Evolutionary conservation across 345 rosid species (phyloP).

Genomic region (Hibiscus syriacus): DNA sequence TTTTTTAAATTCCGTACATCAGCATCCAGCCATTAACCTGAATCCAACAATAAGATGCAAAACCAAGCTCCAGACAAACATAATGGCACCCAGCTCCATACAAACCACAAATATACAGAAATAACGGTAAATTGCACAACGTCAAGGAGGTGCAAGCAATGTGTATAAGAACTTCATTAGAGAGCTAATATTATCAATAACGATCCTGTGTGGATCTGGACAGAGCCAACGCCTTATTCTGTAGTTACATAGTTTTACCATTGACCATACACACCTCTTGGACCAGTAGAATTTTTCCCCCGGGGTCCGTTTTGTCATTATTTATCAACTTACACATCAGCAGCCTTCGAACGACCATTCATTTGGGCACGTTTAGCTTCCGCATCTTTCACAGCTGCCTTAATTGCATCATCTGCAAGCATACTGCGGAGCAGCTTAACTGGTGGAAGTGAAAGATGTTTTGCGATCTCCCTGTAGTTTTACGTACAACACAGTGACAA

Average conservation of each 20-base stretch:
- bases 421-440: slow-evolving; percentile 99
- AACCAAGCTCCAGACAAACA: too few relatives aligned
- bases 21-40: too few relatives aligned
- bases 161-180: neutral
- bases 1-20: too few relatives aligned
- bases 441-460: slow-evolving; percentile 96
- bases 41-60: too few relatives aligned
- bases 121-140: neutral
- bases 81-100: too few relatives aligned
- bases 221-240: neutral
- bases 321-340: slow-evolving; percentile 1
- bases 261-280: neutral
- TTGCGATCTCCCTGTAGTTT: slow-evolving; percentile 69
- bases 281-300: neutral
- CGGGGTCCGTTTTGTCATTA: neutral
- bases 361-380: slow-evolving; percentile 52
- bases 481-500: neutral
- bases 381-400: slow-evolving; percentile 93
- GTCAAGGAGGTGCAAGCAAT: neutral
- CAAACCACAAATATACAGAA: too few relatives aligned
- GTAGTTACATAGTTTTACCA: neutral
- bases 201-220: neutral
- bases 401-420: slow-evolving; percentile 99
- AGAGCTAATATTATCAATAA: neutral
- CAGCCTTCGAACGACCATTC: slow-evolving; percentile 18